Percentiles rank a stretch among this genome's conserved stretches.
These are phyloP conservation scores for Stereocaulon alpinum DNA, from an alignment of 495 filamentous ascomycete species.

Conservation along the genomic window DNA sequence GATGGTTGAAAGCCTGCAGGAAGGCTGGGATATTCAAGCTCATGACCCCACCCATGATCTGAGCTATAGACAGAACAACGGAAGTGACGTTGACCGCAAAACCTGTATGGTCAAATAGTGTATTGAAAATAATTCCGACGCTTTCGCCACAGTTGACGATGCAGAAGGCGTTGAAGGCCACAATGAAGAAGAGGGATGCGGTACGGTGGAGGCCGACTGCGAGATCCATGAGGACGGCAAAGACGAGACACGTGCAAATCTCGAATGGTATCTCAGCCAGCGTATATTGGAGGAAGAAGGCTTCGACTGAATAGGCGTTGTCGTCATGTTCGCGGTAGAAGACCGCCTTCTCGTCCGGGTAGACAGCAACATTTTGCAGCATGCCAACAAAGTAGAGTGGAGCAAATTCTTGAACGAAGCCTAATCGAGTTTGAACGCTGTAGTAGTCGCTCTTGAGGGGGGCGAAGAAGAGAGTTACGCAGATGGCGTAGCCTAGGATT, in stretches of 20 bases:
- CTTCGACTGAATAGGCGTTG: slow-evolving; percentile 52
- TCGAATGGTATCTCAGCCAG: slow-evolving; percentile 60
- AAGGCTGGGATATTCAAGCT: slow-evolving; percentile 53
- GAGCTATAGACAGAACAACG: slow-evolving; percentile 52
- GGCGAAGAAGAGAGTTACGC: slow-evolving; percentile 61
- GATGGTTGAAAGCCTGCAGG: slow-evolving; percentile 56
- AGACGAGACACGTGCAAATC: slow-evolving; percentile 50
- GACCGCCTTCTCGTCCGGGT: slow-evolving; percentile 43
- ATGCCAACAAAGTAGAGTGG: slow-evolving; percentile 69
- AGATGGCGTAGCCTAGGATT: slow-evolving; percentile 52
- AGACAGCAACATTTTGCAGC: slow-evolving; percentile 67
- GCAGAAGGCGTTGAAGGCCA: slow-evolving; percentile 57
- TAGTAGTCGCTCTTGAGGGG: slow-evolving; percentile 57
- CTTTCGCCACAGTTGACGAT: slow-evolving; percentile 65
- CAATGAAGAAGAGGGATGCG: slow-evolving; percentile 50
- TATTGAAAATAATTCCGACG: slow-evolving; percentile 72
- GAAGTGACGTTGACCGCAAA: slow-evolving; percentile 62
- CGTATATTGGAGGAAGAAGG: slow-evolving; percentile 59
- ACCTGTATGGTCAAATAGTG: slow-evolving; percentile 60
- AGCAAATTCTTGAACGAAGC: slow-evolving; percentile 58
- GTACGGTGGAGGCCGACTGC: slow-evolving; percentile 54
- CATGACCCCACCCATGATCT: slow-evolving; percentile 59
- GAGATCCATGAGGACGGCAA: slow-evolving; percentile 47
- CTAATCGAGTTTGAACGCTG: slow-evolving; percentile 58
- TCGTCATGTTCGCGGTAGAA: slow-evolving; percentile 37